phyloP scores from a whole-genome alignment of 352 stramenopile species.

The Pythium biforme region DNA sequence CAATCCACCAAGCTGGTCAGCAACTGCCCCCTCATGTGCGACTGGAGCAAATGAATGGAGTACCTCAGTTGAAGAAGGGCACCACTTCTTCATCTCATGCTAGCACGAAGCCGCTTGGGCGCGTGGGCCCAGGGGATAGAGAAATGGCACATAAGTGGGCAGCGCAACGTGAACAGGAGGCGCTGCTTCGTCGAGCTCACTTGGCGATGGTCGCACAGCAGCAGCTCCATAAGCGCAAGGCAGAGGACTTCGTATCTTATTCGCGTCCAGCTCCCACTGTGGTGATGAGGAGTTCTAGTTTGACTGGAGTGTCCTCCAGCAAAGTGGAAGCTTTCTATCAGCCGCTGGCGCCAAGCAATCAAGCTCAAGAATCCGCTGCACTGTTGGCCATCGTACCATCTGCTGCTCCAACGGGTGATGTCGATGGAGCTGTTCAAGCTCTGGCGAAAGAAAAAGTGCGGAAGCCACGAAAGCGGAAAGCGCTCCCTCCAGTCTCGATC shows the following conservation, averaged over 20 bases:
- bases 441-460: background rate
- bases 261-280: background rate
- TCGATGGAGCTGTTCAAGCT: background rate
- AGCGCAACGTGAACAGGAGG: background rate
- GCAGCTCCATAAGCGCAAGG: constrained; percentile 8
- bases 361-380: background rate
- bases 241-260: background rate
- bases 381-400: background rate
- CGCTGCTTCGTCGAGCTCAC: constrained; percentile 9
- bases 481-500: background rate
- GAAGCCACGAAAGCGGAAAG: background rate
- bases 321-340: background rate
- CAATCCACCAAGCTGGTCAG: background rate
- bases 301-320: background rate
- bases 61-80: background rate
- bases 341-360: too few species aligned
- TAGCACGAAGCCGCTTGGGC: background rate
- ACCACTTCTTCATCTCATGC: background rate
- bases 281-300: background rate
- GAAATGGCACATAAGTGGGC: background rate
- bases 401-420: background rate
- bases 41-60: background rate
- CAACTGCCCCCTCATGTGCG: background rate
- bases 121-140: background rate
- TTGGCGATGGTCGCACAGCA: constrained; percentile 10